Conservation (phyloP, 352 stramenopile species). For the Globisporangium viniferum region DNA sequence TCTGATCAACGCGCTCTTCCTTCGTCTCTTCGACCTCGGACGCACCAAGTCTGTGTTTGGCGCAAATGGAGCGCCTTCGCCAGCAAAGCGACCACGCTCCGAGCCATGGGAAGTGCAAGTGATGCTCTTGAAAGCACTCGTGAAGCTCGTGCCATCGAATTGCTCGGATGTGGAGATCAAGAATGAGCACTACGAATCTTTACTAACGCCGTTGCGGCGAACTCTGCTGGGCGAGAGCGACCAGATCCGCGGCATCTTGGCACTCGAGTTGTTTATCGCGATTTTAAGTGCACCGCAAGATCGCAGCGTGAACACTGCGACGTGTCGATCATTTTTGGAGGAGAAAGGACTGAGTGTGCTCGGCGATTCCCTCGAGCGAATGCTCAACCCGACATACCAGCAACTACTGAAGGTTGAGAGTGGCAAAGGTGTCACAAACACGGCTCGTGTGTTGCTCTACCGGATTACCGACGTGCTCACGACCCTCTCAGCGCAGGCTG, state of each 20-base stretch:
- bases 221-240: slow-evolving; percentile 70
- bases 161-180: slow-evolving; percentile 56
- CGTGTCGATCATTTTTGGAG: slow-evolving; percentile 57
- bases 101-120: slow-evolving; percentile 81
- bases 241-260: slow-evolving; percentile 71
- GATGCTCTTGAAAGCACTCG: slow-evolving; percentile 71
- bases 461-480: slow-evolving; percentile 66
- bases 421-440: slow-evolving; percentile 27
- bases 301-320: slow-evolving; percentile 44
- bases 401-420: slow-evolving; percentile 47
- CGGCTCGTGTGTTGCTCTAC: slow-evolving; percentile 62
- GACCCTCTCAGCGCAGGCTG: slow-evolving; percentile 34
- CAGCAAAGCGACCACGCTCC: slow-evolving; percentile 10
- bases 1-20: slow-evolving; percentile 65
- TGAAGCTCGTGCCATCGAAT: slow-evolving; percentile 52
- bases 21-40: slow-evolving; percentile 43
- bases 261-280: slow-evolving; percentile 63
- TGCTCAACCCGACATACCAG: slow-evolving; percentile 67
- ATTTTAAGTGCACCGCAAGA: slow-evolving; percentile 49
- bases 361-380: slow-evolving; percentile 60
- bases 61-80: slow-evolving; percentile 17
- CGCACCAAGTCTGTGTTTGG: slow-evolving; percentile 53
- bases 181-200: slow-evolving; percentile 48
- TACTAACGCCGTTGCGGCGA: slow-evolving; percentile 59
- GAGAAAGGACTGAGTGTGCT: slow-evolving; percentile 49